phyloP scores from a whole-genome alignment of 208 protist genomes.

The Blastocrithidia nonstop region DNA sequence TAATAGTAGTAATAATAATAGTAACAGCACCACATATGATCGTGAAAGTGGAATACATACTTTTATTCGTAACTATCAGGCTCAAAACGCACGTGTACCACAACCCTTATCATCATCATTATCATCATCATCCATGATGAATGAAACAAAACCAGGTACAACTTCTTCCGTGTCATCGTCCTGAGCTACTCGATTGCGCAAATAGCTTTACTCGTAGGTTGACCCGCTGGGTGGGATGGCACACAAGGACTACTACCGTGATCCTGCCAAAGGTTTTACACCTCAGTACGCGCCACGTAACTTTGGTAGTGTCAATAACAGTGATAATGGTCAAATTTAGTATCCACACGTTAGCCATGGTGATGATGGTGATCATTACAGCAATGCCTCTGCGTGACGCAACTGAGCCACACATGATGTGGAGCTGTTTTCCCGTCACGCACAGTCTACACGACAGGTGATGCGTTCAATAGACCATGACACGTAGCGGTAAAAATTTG shows the following conservation, averaged over 20 bases:
- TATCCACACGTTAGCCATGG: conserved; percentile 33
- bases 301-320: conserved; percentile 46
- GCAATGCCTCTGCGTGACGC: conserved; percentile 23
- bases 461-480: no score
- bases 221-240: conserved; percentile 65
- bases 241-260: conserved; percentile 81
- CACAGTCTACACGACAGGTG: no score
- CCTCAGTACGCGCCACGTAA: conserved; percentile 80
- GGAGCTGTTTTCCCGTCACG: conserved; percentile 5
- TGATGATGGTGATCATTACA: conserved; percentile 18
- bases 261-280: conserved; percentile 46
- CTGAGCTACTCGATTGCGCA: conserved; percentile 57
- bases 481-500: no score
- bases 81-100: no score
- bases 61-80: no score
- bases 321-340: conserved; percentile 34
- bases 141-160: no score
- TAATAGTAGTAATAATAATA: no score
- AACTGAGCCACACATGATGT: conserved; percentile 50
- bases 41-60: no score
- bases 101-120: no score
- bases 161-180: conserved; percentile 8
- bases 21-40: no score
- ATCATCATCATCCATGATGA: no score
- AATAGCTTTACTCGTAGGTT: conserved; percentile 45